These are phyloP conservation scores for Phytophthora tubulina DNA, from an alignment of 352 stramenopile species.

Conservation along the genomic window DNA sequence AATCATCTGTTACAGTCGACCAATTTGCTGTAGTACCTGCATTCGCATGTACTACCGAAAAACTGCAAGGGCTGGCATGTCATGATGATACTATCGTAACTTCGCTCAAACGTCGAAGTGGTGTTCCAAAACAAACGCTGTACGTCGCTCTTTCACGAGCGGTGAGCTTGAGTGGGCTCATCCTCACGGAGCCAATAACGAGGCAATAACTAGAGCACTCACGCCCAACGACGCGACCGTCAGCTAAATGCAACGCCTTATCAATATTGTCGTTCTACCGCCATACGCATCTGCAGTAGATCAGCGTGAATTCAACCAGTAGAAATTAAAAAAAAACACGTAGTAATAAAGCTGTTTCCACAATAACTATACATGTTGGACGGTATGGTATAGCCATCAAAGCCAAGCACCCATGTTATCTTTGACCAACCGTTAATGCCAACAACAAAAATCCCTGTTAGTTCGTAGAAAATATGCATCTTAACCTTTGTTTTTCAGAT, in stretches of 20 bases:
- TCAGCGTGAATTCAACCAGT: background rate
- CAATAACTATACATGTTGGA: too few relatives aligned
- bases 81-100: constrained; percentile 31
- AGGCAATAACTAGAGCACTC: background rate
- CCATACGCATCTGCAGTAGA: background rate
- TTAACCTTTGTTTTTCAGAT: too few relatives aligned
- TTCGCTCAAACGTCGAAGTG: background rate
- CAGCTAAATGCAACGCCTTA: background rate
- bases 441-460: too few relatives aligned
- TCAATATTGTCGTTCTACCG: background rate
- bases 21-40: constrained; percentile 34
- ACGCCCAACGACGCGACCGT: background rate
- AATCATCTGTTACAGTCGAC: constrained; percentile 22
- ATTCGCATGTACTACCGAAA: constrained; percentile 40
- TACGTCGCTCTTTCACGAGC: background rate
- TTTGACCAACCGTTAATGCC: too few relatives aligned
- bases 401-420: too few relatives aligned
- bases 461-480: too few relatives aligned
- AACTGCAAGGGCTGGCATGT: constrained; percentile 40
- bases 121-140: background rate
- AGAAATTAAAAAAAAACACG: background rate
- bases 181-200: background rate
- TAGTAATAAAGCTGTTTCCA: too few relatives aligned
- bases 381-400: too few relatives aligned
- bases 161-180: background rate